Percentiles rank a stretch among this genome's conserved stretches.
Conservation (phyloP, 177 flowering plant species). For the Tripterygium wilfordii region DNA sequence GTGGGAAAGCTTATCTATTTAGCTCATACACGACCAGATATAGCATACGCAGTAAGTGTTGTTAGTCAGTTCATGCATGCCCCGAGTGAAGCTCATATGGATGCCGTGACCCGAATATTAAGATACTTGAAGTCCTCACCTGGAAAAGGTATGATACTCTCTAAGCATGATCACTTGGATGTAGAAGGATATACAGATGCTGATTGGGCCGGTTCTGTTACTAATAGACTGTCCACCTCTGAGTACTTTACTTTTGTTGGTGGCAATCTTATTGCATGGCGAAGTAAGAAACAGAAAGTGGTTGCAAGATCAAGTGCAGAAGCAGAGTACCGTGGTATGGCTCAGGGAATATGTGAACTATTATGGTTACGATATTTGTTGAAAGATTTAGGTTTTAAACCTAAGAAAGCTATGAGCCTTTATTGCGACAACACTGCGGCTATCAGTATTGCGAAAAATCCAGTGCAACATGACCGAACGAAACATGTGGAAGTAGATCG, state of each 20-base stretch:
- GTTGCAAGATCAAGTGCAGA: background rate
- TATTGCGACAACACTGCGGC: no score
- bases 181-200: background rate
- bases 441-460: no score
- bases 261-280: background rate
- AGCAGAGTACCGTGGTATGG: background rate
- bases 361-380: background rate
- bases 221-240: background rate
- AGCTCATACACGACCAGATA: background rate
- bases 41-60: background rate
- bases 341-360: background rate
- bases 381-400: no score
- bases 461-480: no score
- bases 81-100: constrained; percentile 1
- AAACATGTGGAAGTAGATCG: no score
- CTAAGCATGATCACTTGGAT: background rate
- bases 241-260: background rate
- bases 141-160: background rate
- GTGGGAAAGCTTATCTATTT: constrained; percentile 1
- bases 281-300: constrained; percentile 2
- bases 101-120: background rate
- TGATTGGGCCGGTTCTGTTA: background rate
- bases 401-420: no score
- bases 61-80: constrained; percentile 1
- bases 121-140: background rate